Conservation (phyloP, 306 rosid genomes). For the Inga leiocalycina region DNA sequence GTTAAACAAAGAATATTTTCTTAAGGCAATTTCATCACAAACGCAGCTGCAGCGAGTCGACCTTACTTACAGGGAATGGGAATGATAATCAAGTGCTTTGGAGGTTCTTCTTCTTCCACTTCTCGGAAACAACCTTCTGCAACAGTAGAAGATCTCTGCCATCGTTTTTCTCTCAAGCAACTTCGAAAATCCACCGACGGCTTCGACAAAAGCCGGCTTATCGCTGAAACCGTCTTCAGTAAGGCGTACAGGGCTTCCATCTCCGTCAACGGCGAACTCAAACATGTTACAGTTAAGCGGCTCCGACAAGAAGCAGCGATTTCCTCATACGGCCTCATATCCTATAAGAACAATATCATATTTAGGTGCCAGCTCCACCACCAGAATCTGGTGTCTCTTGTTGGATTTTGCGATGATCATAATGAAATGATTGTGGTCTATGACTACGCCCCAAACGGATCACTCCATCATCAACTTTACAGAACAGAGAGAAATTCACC, state of each 20-base stretch:
- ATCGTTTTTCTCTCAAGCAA: not conserved
- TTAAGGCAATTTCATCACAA: too few relatives aligned
- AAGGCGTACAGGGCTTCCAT: not conserved
- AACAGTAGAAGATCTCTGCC: not conserved
- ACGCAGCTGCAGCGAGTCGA: too few relatives aligned
- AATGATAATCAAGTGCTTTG: not conserved
- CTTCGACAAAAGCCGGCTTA: not conserved
- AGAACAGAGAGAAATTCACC: too few relatives aligned
- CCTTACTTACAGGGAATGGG: not conserved
- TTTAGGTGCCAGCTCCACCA: not conserved
- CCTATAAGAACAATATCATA: not conserved
- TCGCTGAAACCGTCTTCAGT: not conserved
- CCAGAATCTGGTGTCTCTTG: not conserved
- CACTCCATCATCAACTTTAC: not conserved
- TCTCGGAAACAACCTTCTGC: not conserved
- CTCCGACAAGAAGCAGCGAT: rapidly evolving
- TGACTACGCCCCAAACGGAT: not conserved
- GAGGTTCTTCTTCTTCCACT: not conserved
- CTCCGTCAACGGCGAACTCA: not conserved
- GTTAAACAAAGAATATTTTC: too few relatives aligned
- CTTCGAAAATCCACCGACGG: not conserved
- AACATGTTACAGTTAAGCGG: not conserved
- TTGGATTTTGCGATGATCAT: not conserved
- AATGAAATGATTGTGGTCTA: constrained; percentile 11
- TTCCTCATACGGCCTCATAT: not conserved